Base-by-base conservation (phyloP, 2,329 filamentous ascomycete genomes). In the Neopestalotiopsis sp. region DNA sequence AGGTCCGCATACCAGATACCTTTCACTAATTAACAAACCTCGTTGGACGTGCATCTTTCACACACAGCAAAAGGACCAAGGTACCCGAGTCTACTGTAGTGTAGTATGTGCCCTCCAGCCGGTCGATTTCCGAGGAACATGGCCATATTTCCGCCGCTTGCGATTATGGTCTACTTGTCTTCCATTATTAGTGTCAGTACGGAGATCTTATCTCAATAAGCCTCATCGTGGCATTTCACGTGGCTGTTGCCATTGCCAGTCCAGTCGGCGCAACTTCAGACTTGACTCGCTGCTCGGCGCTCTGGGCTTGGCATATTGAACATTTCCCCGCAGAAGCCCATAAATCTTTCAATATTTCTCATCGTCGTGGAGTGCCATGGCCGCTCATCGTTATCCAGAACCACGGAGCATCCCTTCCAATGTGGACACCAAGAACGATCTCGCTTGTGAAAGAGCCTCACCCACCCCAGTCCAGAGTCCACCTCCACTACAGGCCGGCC, bases 361-460 rank as follows among this genome's bases (percentile, higher is more conserved):
- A 28, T 59, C 57, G 7, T 59, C 57, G 57, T 59, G 49, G 49
- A 56, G 49, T 56, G 49, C 49, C 57, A 59, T 59, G 57, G 20
- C n/a, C n/a, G 57, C 24, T 20, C 30, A 59, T 59, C 24, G 7
- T 59, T 30, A 12, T 59, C 57, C 57, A 34, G 57, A 59, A 24
- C 57, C 17, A 20, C 45, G 45, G 45, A 52, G 45, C 45, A 52
- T 52, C 45, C 45, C 45, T 52, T 52, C 45, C 45, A 52, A 20
- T 52, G 45, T n/a, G 45, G 45, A 52, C 45, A 38, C 10, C 34
- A 38, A 38, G 7, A 52, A 52, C 9, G 30, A 59, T 59, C 24
- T 59, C 57, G 57, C 57, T 59, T 59, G 57, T 59, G 57, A 14
- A 59, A 59, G 57, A 59, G 30, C 57, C 57, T 59, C 57, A 59